Percentiles rank a stretch among this genome's conserved stretches.
Conservation (phyloP, 306 rosid genomes). For the Glycine latifolia region DNA sequence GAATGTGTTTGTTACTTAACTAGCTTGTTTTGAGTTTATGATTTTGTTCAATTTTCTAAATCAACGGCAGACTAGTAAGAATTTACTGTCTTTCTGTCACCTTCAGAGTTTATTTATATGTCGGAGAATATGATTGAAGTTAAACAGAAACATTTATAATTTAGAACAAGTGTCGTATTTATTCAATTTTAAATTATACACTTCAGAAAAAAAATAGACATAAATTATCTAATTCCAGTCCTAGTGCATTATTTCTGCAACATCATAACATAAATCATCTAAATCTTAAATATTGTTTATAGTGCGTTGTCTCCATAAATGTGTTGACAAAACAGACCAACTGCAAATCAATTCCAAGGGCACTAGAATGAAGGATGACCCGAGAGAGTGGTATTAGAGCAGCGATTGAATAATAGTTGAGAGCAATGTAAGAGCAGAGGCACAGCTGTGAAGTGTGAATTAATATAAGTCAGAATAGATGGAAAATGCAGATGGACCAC, state of each 20-base stretch:
- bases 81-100: not conserved
- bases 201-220: too few relatives aligned
- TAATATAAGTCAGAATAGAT: not conserved
- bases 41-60: not conserved
- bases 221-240: too few relatives aligned
- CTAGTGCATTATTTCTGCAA: not conserved
- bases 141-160: not conserved
- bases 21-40: not conserved
- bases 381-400: not conserved
- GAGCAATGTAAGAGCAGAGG: slow-evolving; percentile 21
- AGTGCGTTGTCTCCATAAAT: not conserved
- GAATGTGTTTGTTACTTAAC: not conserved
- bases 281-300: not conserved
- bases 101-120: not conserved
- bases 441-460: not conserved
- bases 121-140: not conserved
- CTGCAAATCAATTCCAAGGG: slow-evolving; percentile 21
- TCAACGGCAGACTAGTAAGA: not conserved
- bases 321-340: not conserved
- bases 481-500: slow-evolving; percentile 27
- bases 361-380: not conserved
- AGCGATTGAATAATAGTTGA: not conserved
- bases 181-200: not conserved
- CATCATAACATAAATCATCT: not conserved
- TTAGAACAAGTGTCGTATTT: slow-evolving; percentile 4